A percentile compares a stretch with the other conserved stretches of the same genome.
Conservation (phyloP, 1,284 basidiomycete species). For the Austroboletus novae-zelandiae region DNA sequence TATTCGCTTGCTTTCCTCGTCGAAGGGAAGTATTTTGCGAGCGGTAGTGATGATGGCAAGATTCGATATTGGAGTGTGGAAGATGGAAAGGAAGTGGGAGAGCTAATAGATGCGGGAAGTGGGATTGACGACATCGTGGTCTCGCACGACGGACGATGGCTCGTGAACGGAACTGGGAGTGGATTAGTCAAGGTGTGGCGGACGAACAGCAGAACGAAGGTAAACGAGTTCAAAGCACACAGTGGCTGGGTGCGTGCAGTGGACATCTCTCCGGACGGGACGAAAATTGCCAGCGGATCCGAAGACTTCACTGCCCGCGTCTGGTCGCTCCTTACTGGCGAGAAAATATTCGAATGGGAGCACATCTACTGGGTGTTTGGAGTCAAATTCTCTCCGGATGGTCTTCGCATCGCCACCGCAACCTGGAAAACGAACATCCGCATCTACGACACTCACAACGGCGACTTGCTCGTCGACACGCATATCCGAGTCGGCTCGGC, state of each 20-base stretch:
- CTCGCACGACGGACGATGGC: not conserved
- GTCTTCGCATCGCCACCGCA: not conserved
- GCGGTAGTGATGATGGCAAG: not conserved
- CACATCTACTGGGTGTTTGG: not conserved
- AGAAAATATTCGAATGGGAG: not conserved
- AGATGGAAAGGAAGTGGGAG: not conserved
- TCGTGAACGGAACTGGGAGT: not conserved
- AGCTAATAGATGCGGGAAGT: not conserved
- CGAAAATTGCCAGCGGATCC: not conserved
- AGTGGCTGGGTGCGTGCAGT: not conserved
- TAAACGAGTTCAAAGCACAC: not conserved
- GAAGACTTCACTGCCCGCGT: not conserved
- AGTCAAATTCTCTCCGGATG: not conserved
- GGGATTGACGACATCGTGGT: not conserved
- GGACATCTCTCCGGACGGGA: constrained; percentile 3
- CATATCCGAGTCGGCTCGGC: not conserved
- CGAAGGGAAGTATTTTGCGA: not conserved
- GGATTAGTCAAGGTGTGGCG: not conserved
- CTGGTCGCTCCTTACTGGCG: not conserved
- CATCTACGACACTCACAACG: not conserved
- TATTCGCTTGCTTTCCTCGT: not conserved
- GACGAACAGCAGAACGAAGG: not conserved
- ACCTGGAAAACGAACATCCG: not conserved
- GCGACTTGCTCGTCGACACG: not conserved
- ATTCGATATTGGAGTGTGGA: not conserved